Base-by-base conservation (phyloP, 805 yeast genomes). In the Alloascoidea hylecoeti region DNA sequence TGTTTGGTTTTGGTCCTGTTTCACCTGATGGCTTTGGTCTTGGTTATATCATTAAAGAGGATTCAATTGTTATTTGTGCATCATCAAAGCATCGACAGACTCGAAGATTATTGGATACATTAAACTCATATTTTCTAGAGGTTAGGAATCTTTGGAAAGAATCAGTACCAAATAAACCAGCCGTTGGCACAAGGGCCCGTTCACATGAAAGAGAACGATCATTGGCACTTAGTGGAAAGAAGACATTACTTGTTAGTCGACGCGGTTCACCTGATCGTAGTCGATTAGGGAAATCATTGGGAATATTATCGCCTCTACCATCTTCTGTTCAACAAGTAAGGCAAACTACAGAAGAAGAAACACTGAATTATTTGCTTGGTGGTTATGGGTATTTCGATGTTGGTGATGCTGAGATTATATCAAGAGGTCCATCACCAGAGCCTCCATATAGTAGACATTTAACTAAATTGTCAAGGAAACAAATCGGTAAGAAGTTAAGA, bases 1-100 rank as follows among this genome's bases (percentile, higher is more conserved):
- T 79, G 37, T 86, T 86, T 61, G 96, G 96, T 0, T 86, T 86
- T 51, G 94, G 95, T 3, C 96, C 96, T 2, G 88, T 85, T 1
- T 67, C 80, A 12, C 79, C 85, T 36, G 88, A 83, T 50, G 96
- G 96, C 2, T 85, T 79, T 56, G 96, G 96, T n/a, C 70, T 86
- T 28, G 95, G 95, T 3, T 86, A 86, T 54, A 83, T 86, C 46
- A 79, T 86, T 47, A 85, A 88, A 55, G 72, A 66, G 34, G 82
- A 84, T 50, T 75, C 84, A 15, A 72, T 86, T 17, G 72, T 86
- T 1, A 70, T 86, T 5, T 84, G 94, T 37, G 79, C 82, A 3
- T 76, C 92, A 17, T 84, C 95, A 12, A 86, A 84, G 57, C 88
- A 80, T 57, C 68, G 96, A 40, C 96, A 86, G 60, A 84, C 95